A percentile compares a stretch with the other conserved stretches of the same genome.
Conservation (phyloP, 805 yeast species). For the Debaryomyces maramus region DNA sequence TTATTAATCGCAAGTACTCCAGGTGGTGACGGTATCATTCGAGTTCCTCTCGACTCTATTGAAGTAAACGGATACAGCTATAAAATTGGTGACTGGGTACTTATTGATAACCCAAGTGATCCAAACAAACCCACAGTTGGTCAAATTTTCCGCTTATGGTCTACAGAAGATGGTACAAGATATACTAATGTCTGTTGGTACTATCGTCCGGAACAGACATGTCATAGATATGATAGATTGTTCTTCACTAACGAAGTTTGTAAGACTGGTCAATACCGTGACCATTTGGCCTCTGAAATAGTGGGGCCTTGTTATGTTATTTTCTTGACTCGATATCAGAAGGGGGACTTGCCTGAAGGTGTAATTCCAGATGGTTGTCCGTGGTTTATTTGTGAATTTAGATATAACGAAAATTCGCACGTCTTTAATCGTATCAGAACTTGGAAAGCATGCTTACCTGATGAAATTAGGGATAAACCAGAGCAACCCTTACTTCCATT, state of each 20-base stretch:
- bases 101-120: constrained; percentile 84
- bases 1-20: constrained; percentile 47
- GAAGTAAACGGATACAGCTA: constrained; percentile 70
- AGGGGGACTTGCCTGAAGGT: constrained; percentile 80
- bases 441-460: constrained; percentile 98
- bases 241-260: constrained; percentile 94
- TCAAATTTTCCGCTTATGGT: constrained; percentile 92
- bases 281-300: constrained; percentile 85
- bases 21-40: constrained; percentile 51
- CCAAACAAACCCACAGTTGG: constrained; percentile 88
- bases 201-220: constrained; percentile 96
- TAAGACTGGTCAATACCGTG: constrained; percentile 95
- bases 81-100: constrained; percentile 93
- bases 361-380: constrained; percentile 72
- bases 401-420: constrained; percentile 89
- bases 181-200: constrained; percentile 98
- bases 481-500: constrained; percentile 76
- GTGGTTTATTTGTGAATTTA: constrained; percentile 88
- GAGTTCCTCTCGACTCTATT: constrained; percentile 78
- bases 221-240: constrained; percentile 84
- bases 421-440: constrained; percentile 93
- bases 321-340: constrained; percentile 89
- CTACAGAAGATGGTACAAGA: constrained; percentile 74
- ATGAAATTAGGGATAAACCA: constrained; percentile 84
- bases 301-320: constrained; percentile 93